Evolutionary conservation across 129 eudicot species (phyloP).

Genomic region (Flaveria linearis): DNA sequence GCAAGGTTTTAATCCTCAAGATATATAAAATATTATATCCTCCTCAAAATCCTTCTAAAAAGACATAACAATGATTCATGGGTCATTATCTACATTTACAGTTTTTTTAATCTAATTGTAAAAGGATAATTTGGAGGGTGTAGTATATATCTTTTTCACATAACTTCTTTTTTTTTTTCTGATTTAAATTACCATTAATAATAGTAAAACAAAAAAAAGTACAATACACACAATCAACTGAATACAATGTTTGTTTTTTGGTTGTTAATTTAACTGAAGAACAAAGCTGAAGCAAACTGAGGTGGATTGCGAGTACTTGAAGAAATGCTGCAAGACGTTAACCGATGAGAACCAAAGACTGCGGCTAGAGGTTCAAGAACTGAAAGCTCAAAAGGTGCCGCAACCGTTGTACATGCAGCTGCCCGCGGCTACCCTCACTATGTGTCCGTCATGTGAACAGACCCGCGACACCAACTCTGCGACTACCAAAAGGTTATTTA

Average conservation of each 20-base stretch:
- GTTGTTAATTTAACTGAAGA: constrained; percentile 30
- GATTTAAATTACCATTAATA: no score
- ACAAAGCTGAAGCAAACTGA: constrained; percentile 92
- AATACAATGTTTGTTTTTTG: no score
- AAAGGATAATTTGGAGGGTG: no score
- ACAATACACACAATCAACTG: no score
- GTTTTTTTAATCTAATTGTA: no score
- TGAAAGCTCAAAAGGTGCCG: constrained; percentile 51
- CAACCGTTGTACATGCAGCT: constrained; percentile 74
- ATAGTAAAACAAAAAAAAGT: no score
- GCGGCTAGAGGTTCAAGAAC: constrained; percentile 62
- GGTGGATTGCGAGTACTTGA: constrained; percentile 82
- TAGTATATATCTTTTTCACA: no score
- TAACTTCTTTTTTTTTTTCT: no score
- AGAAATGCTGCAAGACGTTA: constrained; percentile 68
- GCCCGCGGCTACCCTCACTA: constrained; percentile 76
- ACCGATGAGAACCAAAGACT: constrained; percentile 82
- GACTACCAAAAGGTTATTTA: constrained; percentile 31
- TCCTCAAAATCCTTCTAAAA: background rate
- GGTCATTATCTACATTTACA: no score
- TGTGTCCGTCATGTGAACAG: constrained; percentile 85
- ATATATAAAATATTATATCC: background rate
- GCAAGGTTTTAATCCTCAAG: constrained; percentile 55
- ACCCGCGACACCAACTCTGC: constrained; percentile 31
- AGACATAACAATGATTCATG: background rate